Evolutionary conservation across 768 basidiomycete species (phyloP).

Genomic region (Tylopilus felleus): DNA sequence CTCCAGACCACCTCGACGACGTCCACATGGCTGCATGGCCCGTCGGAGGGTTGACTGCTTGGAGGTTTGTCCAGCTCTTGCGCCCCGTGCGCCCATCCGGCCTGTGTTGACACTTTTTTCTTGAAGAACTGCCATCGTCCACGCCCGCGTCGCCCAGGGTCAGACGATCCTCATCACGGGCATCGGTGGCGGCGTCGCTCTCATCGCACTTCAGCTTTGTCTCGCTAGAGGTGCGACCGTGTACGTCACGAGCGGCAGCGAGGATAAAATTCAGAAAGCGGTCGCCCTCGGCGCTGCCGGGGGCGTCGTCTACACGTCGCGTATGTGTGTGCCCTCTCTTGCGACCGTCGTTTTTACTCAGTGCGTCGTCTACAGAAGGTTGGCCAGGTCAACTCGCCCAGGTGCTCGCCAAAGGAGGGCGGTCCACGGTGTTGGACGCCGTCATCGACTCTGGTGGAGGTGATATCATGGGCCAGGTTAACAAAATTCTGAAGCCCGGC

Average conservation of each 20-base stretch:
- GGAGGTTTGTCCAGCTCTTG: conserved; percentile 52
- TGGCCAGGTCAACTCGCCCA: conserved; percentile 50
- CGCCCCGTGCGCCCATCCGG: not conserved
- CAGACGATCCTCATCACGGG: conserved; percentile 80
- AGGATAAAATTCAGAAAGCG: conserved; percentile 68
- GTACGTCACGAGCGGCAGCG: conserved; percentile 75
- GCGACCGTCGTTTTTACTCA: not conserved
- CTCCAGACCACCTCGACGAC: conserved; percentile 66
- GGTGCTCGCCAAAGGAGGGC: conserved; percentile 36
- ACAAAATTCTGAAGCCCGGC: conserved; percentile 51
- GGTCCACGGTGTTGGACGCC: conserved; percentile 43
- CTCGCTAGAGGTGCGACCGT: conserved; percentile 73
- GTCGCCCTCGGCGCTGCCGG: conserved; percentile 66
- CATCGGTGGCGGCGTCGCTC: conserved; percentile 81
- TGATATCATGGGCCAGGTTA: conserved; percentile 51
- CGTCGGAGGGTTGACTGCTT: conserved; percentile 74
- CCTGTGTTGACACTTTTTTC: not conserved
- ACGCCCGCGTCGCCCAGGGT: conserved; percentile 58
- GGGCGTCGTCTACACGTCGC: conserved; percentile 70
- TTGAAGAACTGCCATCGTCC: conserved; percentile 61
- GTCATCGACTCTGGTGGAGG: conserved; percentile 73
- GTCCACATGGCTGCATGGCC: conserved; percentile 76
- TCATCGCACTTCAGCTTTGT: conserved; percentile 71
- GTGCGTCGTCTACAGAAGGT: conserved; percentile 33
- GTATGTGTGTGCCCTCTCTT: conserved; percentile 35